Percentiles rank a stretch among this genome's conserved stretches.
These are phyloP conservation scores for Hamigera avellanea DNA, from an alignment of 495 filamentous ascomycete genomes.

Conservation along the genomic window DNA sequence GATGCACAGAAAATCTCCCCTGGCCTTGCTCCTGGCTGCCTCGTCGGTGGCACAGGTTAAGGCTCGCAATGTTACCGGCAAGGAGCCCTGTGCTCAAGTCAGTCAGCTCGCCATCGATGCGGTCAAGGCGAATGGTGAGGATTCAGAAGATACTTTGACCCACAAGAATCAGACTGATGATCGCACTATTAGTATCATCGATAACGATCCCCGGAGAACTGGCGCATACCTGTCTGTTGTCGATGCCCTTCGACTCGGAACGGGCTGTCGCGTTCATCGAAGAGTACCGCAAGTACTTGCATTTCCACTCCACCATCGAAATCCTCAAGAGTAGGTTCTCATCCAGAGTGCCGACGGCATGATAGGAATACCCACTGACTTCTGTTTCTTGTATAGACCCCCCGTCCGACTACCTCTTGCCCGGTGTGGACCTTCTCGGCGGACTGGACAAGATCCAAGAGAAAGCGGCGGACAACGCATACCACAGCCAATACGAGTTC, in stretches of 20 bases:
- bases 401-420: constrained; percentile 42
- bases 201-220: constrained; percentile 25
- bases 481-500: constrained; percentile 39
- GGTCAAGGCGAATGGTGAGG: neutral
- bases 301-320: constrained; percentile 45
- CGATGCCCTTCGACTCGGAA: constrained; percentile 42
- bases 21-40: neutral
- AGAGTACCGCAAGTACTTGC: constrained; percentile 43
- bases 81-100: neutral
- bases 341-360: too few relatives aligned
- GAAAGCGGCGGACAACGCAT: constrained; percentile 23
- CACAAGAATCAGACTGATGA: too few relatives aligned
- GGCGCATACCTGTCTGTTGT: constrained; percentile 41
- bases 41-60: neutral
- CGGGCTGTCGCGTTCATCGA: constrained; percentile 38
- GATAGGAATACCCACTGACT: neutral
- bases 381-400: constrained; percentile 23
- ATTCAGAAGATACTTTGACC: too few relatives aligned
- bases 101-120: neutral
- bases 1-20: too few relatives aligned
- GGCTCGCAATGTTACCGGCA: neutral
- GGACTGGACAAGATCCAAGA: constrained; percentile 31
- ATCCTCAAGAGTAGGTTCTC: constrained; percentile 30
- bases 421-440: constrained; percentile 35
- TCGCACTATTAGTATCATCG: too few relatives aligned